A percentile compares a stretch with the other conserved stretches of the same genome.
These are phyloP conservation scores for Elaeis guineensis DNA, from an alignment of 176 grass and related monocot genomes.

Conservation along the genomic window DNA sequence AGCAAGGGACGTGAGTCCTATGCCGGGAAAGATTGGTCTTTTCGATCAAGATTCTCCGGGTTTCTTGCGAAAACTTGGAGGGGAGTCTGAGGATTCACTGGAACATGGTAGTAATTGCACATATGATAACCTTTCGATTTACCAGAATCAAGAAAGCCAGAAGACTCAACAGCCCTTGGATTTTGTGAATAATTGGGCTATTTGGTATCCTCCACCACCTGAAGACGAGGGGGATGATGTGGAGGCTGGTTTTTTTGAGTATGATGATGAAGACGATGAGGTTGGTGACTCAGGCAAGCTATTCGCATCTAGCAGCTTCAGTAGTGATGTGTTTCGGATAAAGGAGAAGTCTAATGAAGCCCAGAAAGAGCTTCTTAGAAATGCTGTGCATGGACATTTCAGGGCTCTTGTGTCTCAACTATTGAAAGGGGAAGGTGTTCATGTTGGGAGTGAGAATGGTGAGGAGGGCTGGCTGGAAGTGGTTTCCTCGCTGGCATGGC, in stretches of 20 bases:
- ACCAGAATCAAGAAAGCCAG: constrained; percentile 23
- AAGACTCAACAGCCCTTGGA: constrained; percentile 33
- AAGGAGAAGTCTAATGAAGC: constrained; percentile 16
- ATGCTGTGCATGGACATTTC: constrained; percentile 48
- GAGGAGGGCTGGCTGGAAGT: constrained; percentile 59
- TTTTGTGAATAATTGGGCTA: constrained; percentile 32
- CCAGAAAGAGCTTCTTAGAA: constrained; percentile 40
- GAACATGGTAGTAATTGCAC: neutral
- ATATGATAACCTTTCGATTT: neutral
- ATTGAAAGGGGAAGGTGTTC: constrained; percentile 57
- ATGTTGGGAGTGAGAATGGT: constrained; percentile 24
- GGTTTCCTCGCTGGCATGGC: constrained; percentile 73
- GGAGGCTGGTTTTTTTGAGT: constrained; percentile 46
- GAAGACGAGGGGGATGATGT: constrained; percentile 50
- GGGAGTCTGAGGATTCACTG: constrained; percentile 3
- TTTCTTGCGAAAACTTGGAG: constrained; percentile 5
- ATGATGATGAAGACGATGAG: constrained; percentile 43
- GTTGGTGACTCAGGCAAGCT: constrained; percentile 28
- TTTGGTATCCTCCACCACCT: constrained; percentile 69
- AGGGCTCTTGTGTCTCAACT: constrained; percentile 77
- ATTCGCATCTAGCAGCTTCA: constrained; percentile 30
- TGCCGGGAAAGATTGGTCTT: constrained; percentile 20
- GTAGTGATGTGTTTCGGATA: constrained; percentile 6
- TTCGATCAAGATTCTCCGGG: constrained; percentile 40
- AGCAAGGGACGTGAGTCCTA: constrained; percentile 29